Percentiles rank a stretch among this genome's conserved stretches.
phyloP scores from a whole-genome alignment of 2,329 filamentous ascomycete species.

The Periglandula ipomoeae region DNA sequence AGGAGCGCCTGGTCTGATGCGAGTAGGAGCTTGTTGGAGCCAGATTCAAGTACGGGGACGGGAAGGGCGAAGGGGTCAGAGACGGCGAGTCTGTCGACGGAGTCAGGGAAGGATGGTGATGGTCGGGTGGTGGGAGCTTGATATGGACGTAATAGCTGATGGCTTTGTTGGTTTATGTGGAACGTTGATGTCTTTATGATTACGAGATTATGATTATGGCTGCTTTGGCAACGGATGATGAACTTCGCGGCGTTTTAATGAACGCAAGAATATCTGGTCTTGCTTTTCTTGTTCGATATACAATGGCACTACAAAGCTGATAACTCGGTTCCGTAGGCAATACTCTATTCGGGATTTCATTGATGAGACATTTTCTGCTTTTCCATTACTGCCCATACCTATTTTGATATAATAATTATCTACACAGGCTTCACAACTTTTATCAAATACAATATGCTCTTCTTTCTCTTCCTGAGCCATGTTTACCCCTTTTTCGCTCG shows the following conservation, averaged over 20 bases:
- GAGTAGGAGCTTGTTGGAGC: conserved; percentile 28
- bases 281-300: not conserved
- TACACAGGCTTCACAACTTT: not conserved
- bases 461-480: not conserved
- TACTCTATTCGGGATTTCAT: no score
- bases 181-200: not conserved
- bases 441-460: not conserved
- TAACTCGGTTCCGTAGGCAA: not conserved
- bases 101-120: conserved; percentile 13
- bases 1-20: conserved; percentile 25
- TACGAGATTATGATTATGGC: not conserved
- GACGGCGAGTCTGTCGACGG: conserved; percentile 27
- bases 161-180: not conserved
- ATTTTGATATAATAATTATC: not conserved
- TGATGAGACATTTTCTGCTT: not conserved
- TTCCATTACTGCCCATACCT: not conserved
- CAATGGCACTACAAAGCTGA: not conserved
- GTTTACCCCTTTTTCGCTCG: not conserved
- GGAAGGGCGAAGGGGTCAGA: conserved; percentile 27
- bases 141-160: not conserved
- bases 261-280: not conserved
- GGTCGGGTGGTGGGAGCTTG: not conserved
- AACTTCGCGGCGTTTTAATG: not conserved
- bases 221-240: not conserved
- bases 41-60: conserved; percentile 26